Evolutionary conservation across 192 early-diverging fungal species (phyloP).

Genomic region (Backusella parvicylindrica): DNA sequence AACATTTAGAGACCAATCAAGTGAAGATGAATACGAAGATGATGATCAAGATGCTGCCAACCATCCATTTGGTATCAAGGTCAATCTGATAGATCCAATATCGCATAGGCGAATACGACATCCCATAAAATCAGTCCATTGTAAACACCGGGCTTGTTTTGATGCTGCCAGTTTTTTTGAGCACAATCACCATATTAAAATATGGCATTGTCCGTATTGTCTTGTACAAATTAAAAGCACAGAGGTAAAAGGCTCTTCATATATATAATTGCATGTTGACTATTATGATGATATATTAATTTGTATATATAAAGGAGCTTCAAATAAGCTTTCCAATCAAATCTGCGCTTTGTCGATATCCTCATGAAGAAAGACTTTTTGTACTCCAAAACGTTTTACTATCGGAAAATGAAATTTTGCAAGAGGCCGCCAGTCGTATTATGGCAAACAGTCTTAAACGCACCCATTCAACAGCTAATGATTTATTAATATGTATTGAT

Average conservation of each 20-base stretch:
- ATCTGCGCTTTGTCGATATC: neutral
- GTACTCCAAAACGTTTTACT: conserved; percentile 4
- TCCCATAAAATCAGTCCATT: neutral
- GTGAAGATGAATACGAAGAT: conserved; percentile 2
- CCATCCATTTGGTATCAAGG: neutral
- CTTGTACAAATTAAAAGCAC: conserved; percentile 6
- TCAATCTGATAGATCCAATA: neutral
- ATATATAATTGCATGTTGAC: neutral
- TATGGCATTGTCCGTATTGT: conserved; percentile 11
- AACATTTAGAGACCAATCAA: neutral
- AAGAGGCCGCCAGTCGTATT: neutral
- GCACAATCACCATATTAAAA: neutral
- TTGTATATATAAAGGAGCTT: neutral
- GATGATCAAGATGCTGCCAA: neutral
- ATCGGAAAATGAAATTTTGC: conserved; percentile 7
- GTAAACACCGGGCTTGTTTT: conserved; percentile 3
- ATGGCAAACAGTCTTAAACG: conserved; percentile 1
- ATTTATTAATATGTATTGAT: neutral
- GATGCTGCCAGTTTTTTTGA: conserved; percentile 1
- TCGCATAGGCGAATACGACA: conserved; percentile 9
- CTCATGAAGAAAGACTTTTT: conserved; percentile 6
- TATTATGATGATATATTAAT: neutral
- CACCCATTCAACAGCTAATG: neutral
- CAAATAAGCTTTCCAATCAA: neutral
- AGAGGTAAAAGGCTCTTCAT: neutral